Percentiles rank a stretch among this genome's conserved stretches.
These are phyloP conservation scores for Nicotiana noctiflora DNA, from an alignment of 257 asterid species.

Conservation along the genomic window DNA sequence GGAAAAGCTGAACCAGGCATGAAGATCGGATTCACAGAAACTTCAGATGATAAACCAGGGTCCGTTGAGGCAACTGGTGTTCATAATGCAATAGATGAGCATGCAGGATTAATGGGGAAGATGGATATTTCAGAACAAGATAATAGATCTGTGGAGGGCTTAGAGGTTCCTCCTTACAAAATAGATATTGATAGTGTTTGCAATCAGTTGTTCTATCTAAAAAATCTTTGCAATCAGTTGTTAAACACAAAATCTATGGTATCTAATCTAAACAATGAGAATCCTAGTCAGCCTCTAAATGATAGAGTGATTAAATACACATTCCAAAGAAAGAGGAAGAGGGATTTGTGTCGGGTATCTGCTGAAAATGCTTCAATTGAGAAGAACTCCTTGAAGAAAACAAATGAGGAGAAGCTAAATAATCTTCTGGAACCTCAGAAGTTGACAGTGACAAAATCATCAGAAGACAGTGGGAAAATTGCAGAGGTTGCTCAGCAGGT, in stretches of 20 bases:
- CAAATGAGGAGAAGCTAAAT: constrained; percentile 3
- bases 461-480: constrained; percentile 40
- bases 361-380: constrained; percentile 24
- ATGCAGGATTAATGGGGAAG: constrained; percentile 15
- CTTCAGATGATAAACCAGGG: constrained; percentile 10
- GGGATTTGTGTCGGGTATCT: constrained; percentile 19
- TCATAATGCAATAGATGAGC: constrained; percentile 10
- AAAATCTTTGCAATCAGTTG: constrained; percentile 1
- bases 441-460: constrained; percentile 31
- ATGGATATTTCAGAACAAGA: constrained; percentile 21
- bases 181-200: constrained; percentile 25
- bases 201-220: background rate
- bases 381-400: constrained; percentile 16
- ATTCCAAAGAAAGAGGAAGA: constrained; percentile 66
- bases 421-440: constrained; percentile 22
- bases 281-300: constrained; percentile 19
- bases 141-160: constrained; percentile 17
- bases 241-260: constrained; percentile 18
- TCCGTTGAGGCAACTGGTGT: constrained; percentile 12
- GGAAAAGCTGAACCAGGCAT: constrained; percentile 25
- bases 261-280: constrained; percentile 8
- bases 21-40: constrained; percentile 7
- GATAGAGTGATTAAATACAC: constrained; percentile 51
- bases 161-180: constrained; percentile 16
- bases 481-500: constrained; percentile 72